These are phyloP conservation scores for Pilasporangium apinafurcum DNA, from an alignment of 352 stramenopile genomes.

Conservation along the genomic window DNA sequence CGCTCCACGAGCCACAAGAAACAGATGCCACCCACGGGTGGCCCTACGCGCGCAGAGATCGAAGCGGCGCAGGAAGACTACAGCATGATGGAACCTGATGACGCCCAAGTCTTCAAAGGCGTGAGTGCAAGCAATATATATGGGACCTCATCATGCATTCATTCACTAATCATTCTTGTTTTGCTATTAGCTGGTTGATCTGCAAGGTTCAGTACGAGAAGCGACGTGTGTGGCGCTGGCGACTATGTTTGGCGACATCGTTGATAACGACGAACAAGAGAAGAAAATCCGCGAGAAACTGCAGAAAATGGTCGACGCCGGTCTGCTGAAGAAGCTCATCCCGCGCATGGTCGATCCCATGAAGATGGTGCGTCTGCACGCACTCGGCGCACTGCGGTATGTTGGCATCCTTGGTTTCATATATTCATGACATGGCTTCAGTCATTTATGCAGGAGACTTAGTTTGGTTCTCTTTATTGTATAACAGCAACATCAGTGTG, in stretches of 20 bases:
- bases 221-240: slow-evolving; percentile 81
- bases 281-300: slow-evolving; percentile 53
- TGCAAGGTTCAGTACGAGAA: slow-evolving; percentile 79
- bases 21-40: slow-evolving; percentile 50
- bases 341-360: slow-evolving; percentile 79
- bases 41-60: slow-evolving; percentile 46
- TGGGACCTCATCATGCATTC: neutral
- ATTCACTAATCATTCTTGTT: neutral
- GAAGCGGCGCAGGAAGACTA: slow-evolving; percentile 36
- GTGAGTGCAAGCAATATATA: slow-evolving; percentile 12
- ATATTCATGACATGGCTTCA: slow-evolving; percentile 1
- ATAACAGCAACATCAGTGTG: slow-evolving; percentile 79
- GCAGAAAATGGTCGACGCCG: slow-evolving; percentile 68
- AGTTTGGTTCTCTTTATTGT: neutral
- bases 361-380: slow-evolving; percentile 80
- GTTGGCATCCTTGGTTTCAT: neutral
- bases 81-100: slow-evolving; percentile 36
- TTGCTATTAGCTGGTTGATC: slow-evolving; percentile 40
- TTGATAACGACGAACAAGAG: slow-evolving; percentile 54
- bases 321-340: slow-evolving; percentile 78
- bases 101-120: slow-evolving; percentile 67
- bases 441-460: too few species aligned
- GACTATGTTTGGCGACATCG: slow-evolving; percentile 74
- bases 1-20: slow-evolving; percentile 84
- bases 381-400: slow-evolving; percentile 63